A percentile compares a stretch with the other conserved stretches of the same genome.
phyloP scores from a whole-genome alignment of 1,284 basidiomycete species.

The Papiliotrema flavescens region DNA sequence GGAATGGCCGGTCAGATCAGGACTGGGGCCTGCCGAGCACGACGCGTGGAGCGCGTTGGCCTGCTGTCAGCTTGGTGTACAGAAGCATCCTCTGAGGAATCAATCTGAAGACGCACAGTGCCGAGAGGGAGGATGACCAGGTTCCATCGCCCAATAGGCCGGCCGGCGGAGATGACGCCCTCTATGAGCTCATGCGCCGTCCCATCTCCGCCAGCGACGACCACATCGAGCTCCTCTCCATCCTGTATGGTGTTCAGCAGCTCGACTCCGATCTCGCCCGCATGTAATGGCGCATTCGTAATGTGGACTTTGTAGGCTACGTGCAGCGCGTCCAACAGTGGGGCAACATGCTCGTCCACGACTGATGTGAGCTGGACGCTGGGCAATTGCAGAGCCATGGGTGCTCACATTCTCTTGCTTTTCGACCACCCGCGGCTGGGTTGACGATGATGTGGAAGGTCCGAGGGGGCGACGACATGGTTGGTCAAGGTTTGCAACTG shows the following conservation, averaged over 20 bases:
- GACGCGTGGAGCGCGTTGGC: constrained; percentile 2
- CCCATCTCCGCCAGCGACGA: constrained; percentile 83
- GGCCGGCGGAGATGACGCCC: constrained; percentile 48
- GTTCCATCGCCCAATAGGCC: constrained; percentile 30
- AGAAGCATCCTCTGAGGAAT: not conserved
- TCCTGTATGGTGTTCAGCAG: constrained; percentile 58
- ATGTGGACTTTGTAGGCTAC: constrained; percentile 47
- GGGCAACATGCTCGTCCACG: constrained; percentile 61
- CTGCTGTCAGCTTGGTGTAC: not conserved
- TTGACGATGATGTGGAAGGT: constrained; percentile 20
- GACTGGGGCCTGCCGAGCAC: not conserved
- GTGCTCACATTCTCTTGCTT: constrained; percentile 29
- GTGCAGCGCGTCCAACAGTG: constrained; percentile 55
- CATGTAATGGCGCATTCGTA: constrained; percentile 60
- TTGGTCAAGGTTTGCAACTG: not conserved
- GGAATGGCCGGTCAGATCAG: not conserved
- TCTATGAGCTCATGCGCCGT: constrained; percentile 82
- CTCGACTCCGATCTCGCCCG: constrained; percentile 54
- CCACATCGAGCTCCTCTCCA: constrained; percentile 36
- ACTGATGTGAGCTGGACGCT: constrained; percentile 38
- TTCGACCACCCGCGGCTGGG: constrained; percentile 30
- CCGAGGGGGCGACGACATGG: not conserved
- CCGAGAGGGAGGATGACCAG: constrained; percentile 64
- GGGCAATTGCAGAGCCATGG: not conserved
- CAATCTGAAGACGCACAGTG: constrained; percentile 59